Conservation (phyloP, 1,284 basidiomycete genomes). For the Meira miltonrushii region DNA sequence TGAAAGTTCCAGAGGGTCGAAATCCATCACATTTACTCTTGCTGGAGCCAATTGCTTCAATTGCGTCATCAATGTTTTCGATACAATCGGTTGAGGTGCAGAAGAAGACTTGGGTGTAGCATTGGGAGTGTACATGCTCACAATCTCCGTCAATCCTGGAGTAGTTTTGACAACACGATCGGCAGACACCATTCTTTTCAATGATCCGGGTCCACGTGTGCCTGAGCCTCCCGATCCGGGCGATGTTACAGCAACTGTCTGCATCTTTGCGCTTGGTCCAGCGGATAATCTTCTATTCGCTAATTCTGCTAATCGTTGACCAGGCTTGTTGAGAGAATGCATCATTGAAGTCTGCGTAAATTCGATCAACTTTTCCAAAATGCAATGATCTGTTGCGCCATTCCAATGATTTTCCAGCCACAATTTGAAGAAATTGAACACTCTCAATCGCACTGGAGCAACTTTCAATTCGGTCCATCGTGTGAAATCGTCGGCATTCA, state of each 20-base stretch:
- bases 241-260: conserved; percentile 1
- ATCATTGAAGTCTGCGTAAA: conserved; percentile 65
- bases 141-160: conserved; percentile 27
- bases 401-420: conserved; percentile 93
- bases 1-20: conserved; percentile 66
- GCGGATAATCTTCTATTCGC: conserved; percentile 57
- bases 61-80: conserved; percentile 65
- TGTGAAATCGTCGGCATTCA: conserved; percentile 61
- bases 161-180: conserved; percentile 43
- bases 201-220: conserved; percentile 27
- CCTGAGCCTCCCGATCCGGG: conserved; percentile 29
- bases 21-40: conserved; percentile 73
- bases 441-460: conserved; percentile 77
- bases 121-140: conserved; percentile 36
- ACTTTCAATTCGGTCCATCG: conserved; percentile 81
- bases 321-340: conserved; percentile 63
- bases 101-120: conserved; percentile 10
- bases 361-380: conserved; percentile 60
- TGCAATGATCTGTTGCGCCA: conserved; percentile 54
- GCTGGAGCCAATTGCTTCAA: conserved; percentile 53
- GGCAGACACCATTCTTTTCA: conserved; percentile 48
- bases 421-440: conserved; percentile 83
- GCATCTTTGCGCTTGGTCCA: conserved; percentile 7
- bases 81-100: conserved; percentile 66
- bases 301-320: conserved; percentile 69